phyloP scores from a whole-genome alignment of 1,139 yeast species.

The Candida freyschussii region DNA sequence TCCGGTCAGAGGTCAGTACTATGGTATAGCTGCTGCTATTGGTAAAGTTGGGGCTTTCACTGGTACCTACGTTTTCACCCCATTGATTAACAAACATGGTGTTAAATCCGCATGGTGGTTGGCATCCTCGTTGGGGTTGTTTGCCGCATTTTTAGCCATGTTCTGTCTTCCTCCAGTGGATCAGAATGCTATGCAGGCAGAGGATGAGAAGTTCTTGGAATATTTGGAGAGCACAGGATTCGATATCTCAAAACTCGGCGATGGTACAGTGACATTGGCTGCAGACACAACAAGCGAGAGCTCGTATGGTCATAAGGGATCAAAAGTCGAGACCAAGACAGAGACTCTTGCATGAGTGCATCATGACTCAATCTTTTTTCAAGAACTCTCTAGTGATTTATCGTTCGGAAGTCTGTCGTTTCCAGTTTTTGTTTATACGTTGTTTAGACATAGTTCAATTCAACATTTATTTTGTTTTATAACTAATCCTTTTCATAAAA shows the following conservation, averaged over 20 bases:
- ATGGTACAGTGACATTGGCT: slow-evolving; percentile 6
- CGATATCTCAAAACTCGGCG: slow-evolving; percentile 40
- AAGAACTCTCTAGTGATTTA: too few species aligned
- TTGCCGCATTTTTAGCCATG: slow-evolving; percentile 64
- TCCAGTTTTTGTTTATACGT: too few species aligned
- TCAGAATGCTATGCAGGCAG: slow-evolving; percentile 75
- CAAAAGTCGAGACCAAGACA: slow-evolving; percentile 1
- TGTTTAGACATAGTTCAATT: too few species aligned
- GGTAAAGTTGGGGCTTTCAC: slow-evolving; percentile 93
- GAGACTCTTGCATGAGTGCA: too few species aligned
- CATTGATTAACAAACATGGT: slow-evolving; percentile 52
- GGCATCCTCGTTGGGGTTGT: slow-evolving; percentile 68
- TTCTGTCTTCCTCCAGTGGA: slow-evolving; percentile 77
- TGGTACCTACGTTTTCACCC: slow-evolving; percentile 86
- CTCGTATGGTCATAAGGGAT: too few species aligned
- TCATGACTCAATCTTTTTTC: too few species aligned
- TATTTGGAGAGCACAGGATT: slow-evolving; percentile 59
- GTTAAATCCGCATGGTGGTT: slow-evolving; percentile 78
- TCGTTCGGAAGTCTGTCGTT: too few species aligned
- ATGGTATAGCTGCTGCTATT: slow-evolving; percentile 85
- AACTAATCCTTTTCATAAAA: too few species aligned
- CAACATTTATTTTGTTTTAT: too few species aligned
- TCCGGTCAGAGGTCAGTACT: slow-evolving; percentile 84
- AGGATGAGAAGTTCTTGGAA: slow-evolving; percentile 64
- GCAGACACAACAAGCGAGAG: neutral